phyloP scores from a whole-genome alignment of 108 stramenopile genomes.

The Schizochytrium sp. region DNA sequence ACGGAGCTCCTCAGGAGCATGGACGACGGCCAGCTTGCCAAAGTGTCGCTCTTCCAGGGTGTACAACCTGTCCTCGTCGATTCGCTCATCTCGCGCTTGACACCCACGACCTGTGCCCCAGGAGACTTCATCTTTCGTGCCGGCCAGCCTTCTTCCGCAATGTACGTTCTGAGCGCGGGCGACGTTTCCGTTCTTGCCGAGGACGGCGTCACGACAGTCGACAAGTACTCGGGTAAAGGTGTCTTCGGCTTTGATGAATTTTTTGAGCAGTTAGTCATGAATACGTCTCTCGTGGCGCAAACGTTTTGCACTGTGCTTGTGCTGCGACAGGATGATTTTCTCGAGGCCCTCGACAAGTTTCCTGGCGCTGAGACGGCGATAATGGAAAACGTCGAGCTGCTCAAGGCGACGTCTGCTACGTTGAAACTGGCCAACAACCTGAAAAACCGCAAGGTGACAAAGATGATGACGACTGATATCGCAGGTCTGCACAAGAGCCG shows the following conservation, averaged over 20 bases:
- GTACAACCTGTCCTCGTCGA: background rate
- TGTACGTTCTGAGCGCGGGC: background rate
- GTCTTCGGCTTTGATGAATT: constrained; percentile 7
- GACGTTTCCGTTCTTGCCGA: background rate
- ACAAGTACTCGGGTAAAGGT: background rate
- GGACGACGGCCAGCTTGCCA: background rate
- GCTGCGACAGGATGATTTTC: background rate
- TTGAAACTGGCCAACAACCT: background rate
- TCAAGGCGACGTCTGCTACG: background rate
- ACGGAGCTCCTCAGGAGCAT: background rate
- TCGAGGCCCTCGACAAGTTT: background rate
- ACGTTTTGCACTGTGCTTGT: background rate
- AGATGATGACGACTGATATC: background rate
- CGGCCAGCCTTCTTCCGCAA: background rate
- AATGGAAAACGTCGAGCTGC: background rate
- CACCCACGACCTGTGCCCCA: background rate
- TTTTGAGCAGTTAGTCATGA: background rate
- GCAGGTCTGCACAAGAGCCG: background rate
- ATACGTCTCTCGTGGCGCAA: background rate
- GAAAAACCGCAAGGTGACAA: constrained; percentile 1
- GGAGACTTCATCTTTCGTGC: background rate
- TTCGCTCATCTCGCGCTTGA: background rate
- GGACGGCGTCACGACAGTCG: background rate
- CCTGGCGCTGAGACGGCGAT: background rate
- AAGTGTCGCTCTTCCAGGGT: background rate